A percentile compares a stretch with the other conserved stretches of the same genome.
phyloP scores from a whole-genome alignment of 2,329 filamentous ascomycete species.

The Botrytis tulipae region DNA sequence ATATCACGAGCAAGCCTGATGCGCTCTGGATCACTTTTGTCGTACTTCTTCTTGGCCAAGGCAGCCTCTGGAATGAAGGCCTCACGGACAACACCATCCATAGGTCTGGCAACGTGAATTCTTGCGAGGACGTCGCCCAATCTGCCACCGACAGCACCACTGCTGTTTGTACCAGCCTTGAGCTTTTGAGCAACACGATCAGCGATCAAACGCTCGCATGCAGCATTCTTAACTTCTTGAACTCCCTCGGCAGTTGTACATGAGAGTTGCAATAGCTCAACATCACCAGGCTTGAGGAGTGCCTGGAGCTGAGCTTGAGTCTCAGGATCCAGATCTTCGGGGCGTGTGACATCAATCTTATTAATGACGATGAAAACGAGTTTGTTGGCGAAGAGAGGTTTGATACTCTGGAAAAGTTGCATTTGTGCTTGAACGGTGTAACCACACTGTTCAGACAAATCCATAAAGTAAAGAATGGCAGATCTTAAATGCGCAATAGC shows the following conservation, averaged over 20 bases:
- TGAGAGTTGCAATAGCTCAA: conserved; percentile 89
- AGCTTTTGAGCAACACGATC: conserved; percentile 94
- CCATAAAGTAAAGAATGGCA: conserved; percentile 97
- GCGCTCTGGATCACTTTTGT: conserved; percentile 84
- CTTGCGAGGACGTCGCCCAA: conserved; percentile 87
- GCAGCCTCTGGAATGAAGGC: conserved; percentile 85
- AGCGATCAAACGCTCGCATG: conserved; percentile 88
- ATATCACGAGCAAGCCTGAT: conserved; percentile 78
- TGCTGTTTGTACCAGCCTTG: conserved; percentile 80
- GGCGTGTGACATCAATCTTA: conserved; percentile 91
- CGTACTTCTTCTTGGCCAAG: conserved; percentile 81
- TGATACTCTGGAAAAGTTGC: conserved; percentile 92
- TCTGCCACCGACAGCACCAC: conserved; percentile 73
- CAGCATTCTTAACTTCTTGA: conserved; percentile 90
- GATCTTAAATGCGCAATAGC: conserved; percentile 95
- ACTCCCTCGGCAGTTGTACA: conserved; percentile 95
- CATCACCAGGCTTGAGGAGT: conserved; percentile 81
- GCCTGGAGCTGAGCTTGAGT: conserved; percentile 74
- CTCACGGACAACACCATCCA: conserved; percentile 75
- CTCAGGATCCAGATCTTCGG: conserved; percentile 80
- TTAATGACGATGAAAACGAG: conserved; percentile 95
- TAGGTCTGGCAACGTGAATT: conserved; percentile 95
- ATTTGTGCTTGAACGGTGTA: conserved; percentile 93
- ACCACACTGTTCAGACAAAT: conserved; percentile 93
- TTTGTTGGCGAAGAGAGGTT: conserved; percentile 96